phyloP scores from a whole-genome alignment of 2,329 filamentous ascomycete species.

The Diaporthe citrichinensis region DNA sequence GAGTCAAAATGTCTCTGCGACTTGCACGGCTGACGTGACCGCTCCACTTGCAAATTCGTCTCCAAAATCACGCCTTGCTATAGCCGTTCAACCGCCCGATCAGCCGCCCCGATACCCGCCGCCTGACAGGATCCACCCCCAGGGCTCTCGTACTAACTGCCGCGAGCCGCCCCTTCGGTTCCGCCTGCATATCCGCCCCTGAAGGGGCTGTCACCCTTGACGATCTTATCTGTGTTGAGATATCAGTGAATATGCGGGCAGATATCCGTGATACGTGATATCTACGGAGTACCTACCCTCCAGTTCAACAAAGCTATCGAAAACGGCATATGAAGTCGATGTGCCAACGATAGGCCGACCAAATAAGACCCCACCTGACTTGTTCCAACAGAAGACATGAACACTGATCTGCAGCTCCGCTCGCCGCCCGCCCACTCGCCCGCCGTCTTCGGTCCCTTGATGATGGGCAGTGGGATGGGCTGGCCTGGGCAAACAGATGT shows the following conservation, averaged over 20 bases:
- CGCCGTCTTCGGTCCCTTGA: background rate
- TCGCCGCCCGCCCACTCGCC: background rate
- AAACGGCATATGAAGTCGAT: background rate
- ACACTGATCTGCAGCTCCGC: conserved; percentile 21
- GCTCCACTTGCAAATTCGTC: conserved; percentile 36
- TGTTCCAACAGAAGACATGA: background rate
- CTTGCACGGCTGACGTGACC: conserved; percentile 31
- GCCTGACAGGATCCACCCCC: conserved; percentile 10
- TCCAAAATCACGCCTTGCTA: conserved; percentile 31
- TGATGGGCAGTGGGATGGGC: background rate
- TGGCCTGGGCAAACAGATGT: background rate
- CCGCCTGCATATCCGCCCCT: conserved; percentile 31
- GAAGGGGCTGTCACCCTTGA: conserved; percentile 16
- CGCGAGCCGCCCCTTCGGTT: conserved; percentile 22
- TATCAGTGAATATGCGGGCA: background rate
- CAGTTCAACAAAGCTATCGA: background rate
- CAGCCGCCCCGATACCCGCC: conserved; percentile 27
- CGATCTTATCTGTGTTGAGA: conserved; percentile 10
- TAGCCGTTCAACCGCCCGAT: conserved; percentile 34
- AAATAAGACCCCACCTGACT: background rate
- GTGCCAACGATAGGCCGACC: background rate
- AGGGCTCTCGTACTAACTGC: conserved; percentile 5
- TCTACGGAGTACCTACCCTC: background rate
- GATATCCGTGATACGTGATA: too few species aligned
- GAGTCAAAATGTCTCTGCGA: conserved; percentile 26